Conservation (phyloP, 306 rosid species). For the Castanopsis chinensis region DNA sequence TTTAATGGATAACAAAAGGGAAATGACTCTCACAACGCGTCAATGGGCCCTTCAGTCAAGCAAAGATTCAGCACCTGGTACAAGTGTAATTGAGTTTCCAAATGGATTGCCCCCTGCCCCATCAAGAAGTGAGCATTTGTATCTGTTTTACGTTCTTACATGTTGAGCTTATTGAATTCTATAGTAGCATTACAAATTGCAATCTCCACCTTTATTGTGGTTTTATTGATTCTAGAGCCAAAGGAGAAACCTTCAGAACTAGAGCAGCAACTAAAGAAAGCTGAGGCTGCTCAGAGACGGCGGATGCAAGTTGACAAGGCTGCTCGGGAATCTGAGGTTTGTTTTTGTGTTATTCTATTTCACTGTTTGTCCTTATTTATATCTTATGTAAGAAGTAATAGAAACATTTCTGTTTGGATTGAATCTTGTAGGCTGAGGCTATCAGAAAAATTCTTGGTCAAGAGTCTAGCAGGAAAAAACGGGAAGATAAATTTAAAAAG, state of each 20-base stretch:
- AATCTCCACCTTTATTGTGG: slow-evolving; percentile 16
- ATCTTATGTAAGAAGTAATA: slow-evolving; percentile 6
- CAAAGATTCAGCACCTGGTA: slow-evolving; percentile 69
- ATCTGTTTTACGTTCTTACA: not conserved
- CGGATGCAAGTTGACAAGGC: slow-evolving; percentile 91
- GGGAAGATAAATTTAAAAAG: slow-evolving; percentile 88
- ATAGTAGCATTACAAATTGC: slow-evolving; percentile 21
- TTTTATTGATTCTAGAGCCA: slow-evolving; percentile 58
- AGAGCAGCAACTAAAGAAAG: slow-evolving; percentile 88
- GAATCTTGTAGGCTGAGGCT: slow-evolving; percentile 74
- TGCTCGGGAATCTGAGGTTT: slow-evolving; percentile 88
- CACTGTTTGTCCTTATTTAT: not conserved
- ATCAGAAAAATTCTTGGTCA: slow-evolving; percentile 95
- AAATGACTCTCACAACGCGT: slow-evolving; percentile 74
- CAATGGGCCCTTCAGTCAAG: slow-evolving; percentile 90
- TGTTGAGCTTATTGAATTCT: slow-evolving; percentile 9
- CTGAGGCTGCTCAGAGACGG: slow-evolving; percentile 94
- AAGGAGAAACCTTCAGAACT: slow-evolving; percentile 80
- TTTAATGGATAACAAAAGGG: slow-evolving; percentile 69
- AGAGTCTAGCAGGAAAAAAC: slow-evolving; percentile 90
- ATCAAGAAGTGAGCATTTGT: slow-evolving; percentile 76
- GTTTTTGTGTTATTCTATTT: slow-evolving; percentile 16
- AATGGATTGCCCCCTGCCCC: slow-evolving; percentile 95
- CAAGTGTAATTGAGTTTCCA: slow-evolving; percentile 84
- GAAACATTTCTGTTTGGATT: slow-evolving; percentile 9